These are phyloP conservation scores for Mucor sp. DNA, from an alignment of 371 early-diverging fungal genomes.

Conservation along the genomic window DNA sequence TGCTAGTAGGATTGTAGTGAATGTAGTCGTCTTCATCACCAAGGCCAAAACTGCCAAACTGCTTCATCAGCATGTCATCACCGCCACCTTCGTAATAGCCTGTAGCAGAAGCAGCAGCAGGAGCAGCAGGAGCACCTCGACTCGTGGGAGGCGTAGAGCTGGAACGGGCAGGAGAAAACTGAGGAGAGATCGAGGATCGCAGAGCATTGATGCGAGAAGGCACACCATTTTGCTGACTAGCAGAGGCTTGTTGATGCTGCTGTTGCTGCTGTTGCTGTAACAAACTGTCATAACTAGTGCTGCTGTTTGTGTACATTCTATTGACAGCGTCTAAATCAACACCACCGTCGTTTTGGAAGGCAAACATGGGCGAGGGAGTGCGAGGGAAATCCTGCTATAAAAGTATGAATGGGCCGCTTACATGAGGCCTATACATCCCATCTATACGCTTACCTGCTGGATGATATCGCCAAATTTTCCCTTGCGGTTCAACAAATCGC, in stretches of 20 bases:
- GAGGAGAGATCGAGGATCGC: slow-evolving; percentile 21
- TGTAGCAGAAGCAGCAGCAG: not conserved
- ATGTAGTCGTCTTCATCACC: slow-evolving; percentile 15
- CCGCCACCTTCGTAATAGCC: not conserved
- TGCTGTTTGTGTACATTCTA: slow-evolving; percentile 25
- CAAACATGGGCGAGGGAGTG: slow-evolving; percentile 20
- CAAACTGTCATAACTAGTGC: slow-evolving; percentile 24
- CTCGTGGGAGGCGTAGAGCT: slow-evolving; percentile 19
- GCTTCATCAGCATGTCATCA: slow-evolving; percentile 12
- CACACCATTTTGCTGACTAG: not conserved
- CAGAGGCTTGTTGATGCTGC: slow-evolving; percentile 12
- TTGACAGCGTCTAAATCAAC: slow-evolving; percentile 10
- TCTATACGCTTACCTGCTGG: slow-evolving; percentile 5
- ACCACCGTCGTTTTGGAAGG: slow-evolving; percentile 10
- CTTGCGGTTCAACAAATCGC: slow-evolving; percentile 26
- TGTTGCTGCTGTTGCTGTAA: slow-evolving; percentile 31
- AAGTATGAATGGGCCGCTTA: not conserved
- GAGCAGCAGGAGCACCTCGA: not conserved
- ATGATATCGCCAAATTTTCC: slow-evolving; percentile 16
- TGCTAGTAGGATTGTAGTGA: slow-evolving; percentile 1
- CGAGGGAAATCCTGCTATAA: slow-evolving; percentile 16
- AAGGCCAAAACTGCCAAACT: slow-evolving; percentile 7
- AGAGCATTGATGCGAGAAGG: slow-evolving; percentile 9
- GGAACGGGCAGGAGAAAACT: slow-evolving; percentile 12
- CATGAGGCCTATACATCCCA: not conserved